Percentiles rank a stretch among this genome's conserved stretches.
These are phyloP conservation scores for Chaetoceros muelleri DNA, from an alignment of 108 stramenopile species.

Conservation along the genomic window DNA sequence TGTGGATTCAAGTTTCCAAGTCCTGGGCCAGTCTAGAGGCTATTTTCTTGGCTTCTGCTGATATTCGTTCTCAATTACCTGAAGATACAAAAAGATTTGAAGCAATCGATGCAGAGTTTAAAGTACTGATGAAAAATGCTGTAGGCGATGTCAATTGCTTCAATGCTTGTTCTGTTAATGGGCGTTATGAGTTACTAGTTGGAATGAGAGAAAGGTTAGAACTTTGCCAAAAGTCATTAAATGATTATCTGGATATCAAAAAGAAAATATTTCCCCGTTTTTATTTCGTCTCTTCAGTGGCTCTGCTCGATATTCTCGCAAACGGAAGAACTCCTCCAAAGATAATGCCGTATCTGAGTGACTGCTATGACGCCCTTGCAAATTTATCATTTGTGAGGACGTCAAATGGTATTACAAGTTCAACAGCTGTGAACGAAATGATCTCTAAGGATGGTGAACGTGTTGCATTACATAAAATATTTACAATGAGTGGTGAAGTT, in stretches of 20 bases:
- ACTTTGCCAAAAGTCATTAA: constrained; percentile 84
- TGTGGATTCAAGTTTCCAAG: constrained; percentile 71
- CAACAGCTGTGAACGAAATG: constrained; percentile 56
- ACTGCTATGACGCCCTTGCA: constrained; percentile 83
- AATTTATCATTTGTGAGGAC: constrained; percentile 55
- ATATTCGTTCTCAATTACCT: constrained; percentile 81
- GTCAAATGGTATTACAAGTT: constrained; percentile 35
- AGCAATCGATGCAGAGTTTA: constrained; percentile 82
- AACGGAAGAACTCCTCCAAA: constrained; percentile 87
- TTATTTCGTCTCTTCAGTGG: constrained; percentile 86
- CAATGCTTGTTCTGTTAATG: constrained; percentile 73
- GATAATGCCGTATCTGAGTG: constrained; percentile 84
- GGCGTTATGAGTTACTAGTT: constrained; percentile 49
- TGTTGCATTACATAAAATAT: constrained; percentile 46
- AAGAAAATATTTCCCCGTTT: constrained; percentile 91
- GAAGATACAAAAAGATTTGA: constrained; percentile 90
- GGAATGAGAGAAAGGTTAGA: constrained; percentile 79
- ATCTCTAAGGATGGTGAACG: constrained; percentile 80
- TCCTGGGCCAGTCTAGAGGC: constrained; percentile 78
- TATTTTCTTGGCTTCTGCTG: constrained; percentile 81
- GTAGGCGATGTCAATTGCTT: constrained; percentile 60
- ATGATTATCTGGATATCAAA: constrained; percentile 90
- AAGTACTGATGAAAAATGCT: constrained; percentile 84
- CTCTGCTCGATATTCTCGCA: constrained; percentile 82
- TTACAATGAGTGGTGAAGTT: constrained; percentile 80